Evolutionary conservation across 306 rosid species (phyloP).

Genomic region (Vicia faba): DNA sequence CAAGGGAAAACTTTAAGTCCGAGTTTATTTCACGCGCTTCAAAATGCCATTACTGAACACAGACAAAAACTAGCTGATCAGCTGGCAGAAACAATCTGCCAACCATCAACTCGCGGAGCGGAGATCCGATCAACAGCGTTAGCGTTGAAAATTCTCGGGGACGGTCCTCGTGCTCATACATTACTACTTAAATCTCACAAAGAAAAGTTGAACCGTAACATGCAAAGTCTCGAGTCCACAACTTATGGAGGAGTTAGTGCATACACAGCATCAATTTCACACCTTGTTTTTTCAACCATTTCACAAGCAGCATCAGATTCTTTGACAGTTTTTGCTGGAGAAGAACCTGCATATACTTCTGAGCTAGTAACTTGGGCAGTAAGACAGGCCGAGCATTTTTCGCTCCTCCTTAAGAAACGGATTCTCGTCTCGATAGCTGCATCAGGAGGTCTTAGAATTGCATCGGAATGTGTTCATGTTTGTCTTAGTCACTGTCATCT

Average conservation of each 20-base stretch:
- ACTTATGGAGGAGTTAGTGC: slow-evolving; percentile 48
- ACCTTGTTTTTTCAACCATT: slow-evolving; percentile 72
- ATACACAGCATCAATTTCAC: slow-evolving; percentile 64
- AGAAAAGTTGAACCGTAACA: slow-evolving; percentile 49
- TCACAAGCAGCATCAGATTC: slow-evolving; percentile 76
- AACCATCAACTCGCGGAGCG: slow-evolving; percentile 57
- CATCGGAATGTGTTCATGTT: slow-evolving; percentile 76
- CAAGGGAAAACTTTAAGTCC: slow-evolving; percentile 45
- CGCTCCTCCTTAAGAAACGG: slow-evolving; percentile 60
- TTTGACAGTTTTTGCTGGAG: slow-evolving; percentile 62
- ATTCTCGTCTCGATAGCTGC: slow-evolving; percentile 74
- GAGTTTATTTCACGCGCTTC: slow-evolving; percentile 45
- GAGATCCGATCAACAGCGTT: slow-evolving; percentile 68
- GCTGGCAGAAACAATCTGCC: slow-evolving; percentile 69
- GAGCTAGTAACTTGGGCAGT: slow-evolving; percentile 97
- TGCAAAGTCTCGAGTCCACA: slow-evolving; percentile 45
- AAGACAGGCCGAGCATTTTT: slow-evolving; percentile 53
- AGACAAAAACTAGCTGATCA: slow-evolving; percentile 72
- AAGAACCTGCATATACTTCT: slow-evolving; percentile 81
- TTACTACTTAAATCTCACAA: slow-evolving; percentile 67
- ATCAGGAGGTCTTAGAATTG: slow-evolving; percentile 71
- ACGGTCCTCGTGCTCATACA: slow-evolving; percentile 81
- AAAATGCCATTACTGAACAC: slow-evolving; percentile 54
- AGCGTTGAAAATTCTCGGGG: slow-evolving; percentile 75
- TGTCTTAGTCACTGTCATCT: slow-evolving; percentile 70